A percentile compares a stretch with the other conserved stretches of the same genome.
These are phyloP conservation scores for Penicillium ucsense DNA, from an alignment of 495 filamentous ascomycete genomes.

Conservation along the genomic window DNA sequence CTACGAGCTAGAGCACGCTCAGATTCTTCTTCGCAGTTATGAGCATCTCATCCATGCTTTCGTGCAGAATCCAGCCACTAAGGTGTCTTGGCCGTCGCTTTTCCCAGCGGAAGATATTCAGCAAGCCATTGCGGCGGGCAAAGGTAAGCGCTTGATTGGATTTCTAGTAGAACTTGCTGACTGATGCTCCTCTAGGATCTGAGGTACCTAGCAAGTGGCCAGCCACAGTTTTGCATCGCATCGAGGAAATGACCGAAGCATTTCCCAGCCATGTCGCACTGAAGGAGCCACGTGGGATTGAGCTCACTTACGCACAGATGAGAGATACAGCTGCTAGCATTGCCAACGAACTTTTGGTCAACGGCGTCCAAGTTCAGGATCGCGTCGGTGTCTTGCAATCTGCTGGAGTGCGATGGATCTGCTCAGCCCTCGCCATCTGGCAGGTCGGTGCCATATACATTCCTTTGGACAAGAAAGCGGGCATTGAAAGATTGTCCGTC, in stretches of 20 bases:
- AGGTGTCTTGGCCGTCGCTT: conserved; percentile 11
- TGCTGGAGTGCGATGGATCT: conserved; percentile 33
- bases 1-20: conserved; percentile 13
- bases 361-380: conserved; percentile 2
- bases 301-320: conserved; percentile 10
- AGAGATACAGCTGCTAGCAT: conserved; percentile 4
- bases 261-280: conserved; percentile 7
- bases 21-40: conserved; percentile 22
- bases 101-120: conserved; percentile 6
- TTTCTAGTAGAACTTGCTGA: background rate
- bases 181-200: conserved; percentile 6
- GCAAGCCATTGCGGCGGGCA: conserved; percentile 1
- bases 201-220: conserved; percentile 18
- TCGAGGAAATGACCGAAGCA: conserved; percentile 15
- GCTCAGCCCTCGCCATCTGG: conserved; percentile 44
- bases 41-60: conserved; percentile 17
- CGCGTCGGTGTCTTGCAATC: conserved; percentile 10
- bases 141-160: conserved; percentile 4
- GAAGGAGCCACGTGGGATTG: conserved; percentile 1
- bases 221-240: conserved; percentile 22
- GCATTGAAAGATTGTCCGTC: conserved; percentile 18
- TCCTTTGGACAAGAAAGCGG: conserved; percentile 40
- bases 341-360: conserved; percentile 6
- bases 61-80: conserved; percentile 11
- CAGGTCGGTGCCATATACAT: conserved; percentile 40